Conservation (phyloP, 2,329 filamentous ascomycete genomes). For the Cryphonectria parasitica region DNA sequence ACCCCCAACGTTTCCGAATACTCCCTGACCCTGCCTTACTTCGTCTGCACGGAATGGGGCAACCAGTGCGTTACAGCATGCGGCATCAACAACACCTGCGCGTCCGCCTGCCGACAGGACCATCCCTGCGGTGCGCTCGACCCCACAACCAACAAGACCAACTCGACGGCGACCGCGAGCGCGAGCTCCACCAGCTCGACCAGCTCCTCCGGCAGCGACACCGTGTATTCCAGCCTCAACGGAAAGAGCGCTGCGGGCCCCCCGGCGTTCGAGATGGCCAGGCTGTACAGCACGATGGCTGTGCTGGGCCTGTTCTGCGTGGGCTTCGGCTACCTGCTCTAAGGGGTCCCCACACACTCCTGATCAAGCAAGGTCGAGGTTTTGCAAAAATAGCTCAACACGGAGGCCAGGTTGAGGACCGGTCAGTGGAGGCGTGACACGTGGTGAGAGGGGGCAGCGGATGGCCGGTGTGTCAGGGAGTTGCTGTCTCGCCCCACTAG, state of each 20-base stretch:
- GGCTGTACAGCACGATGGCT: constrained; percentile 25
- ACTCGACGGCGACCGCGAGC: constrained; percentile 49
- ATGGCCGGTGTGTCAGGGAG: not conserved
- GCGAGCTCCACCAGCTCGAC: constrained; percentile 38
- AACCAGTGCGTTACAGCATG: constrained; percentile 68
- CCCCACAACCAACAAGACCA: constrained; percentile 63
- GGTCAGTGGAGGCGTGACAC: not conserved
- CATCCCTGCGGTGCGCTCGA: constrained; percentile 74
- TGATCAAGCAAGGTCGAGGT: not conserved
- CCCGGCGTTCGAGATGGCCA: constrained; percentile 19
- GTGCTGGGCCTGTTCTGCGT: constrained; percentile 24
- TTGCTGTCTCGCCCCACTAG: not conserved
- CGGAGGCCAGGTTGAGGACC: not conserved
- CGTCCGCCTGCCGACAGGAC: constrained; percentile 63
- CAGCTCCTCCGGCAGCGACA: constrained; percentile 39
- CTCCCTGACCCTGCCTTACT: constrained; percentile 78
- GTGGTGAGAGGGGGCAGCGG: constrained; percentile 7
- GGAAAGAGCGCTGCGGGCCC: constrained; percentile 23
- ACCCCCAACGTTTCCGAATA: constrained; percentile 76
- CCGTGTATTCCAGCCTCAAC: constrained; percentile 44
- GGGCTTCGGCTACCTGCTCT: constrained; percentile 29
- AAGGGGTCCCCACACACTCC: not conserved
- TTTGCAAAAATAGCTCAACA: not conserved
- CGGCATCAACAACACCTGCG: constrained; percentile 60
- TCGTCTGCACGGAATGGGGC: constrained; percentile 73